Percentiles rank a stretch among this genome's conserved stretches.
Conservation (phyloP, 192 early-diverging fungal genomes). For the Gaertneriomyces semiglobifer region DNA sequence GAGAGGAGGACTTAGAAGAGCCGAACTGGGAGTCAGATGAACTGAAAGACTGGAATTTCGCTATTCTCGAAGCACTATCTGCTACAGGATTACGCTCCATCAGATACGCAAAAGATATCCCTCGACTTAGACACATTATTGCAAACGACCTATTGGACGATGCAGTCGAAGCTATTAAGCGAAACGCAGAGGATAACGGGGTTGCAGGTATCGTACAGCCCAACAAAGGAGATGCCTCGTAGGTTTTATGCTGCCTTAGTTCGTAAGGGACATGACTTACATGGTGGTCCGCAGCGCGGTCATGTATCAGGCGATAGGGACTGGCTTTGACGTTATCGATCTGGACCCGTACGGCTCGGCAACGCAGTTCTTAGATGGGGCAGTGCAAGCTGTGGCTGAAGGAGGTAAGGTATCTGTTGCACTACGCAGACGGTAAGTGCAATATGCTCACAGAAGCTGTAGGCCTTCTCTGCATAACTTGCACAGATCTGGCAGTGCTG, state of each 20-base stretch:
- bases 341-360: constrained; percentile 97
- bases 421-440: not conserved
- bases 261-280: not conserved
- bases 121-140: constrained; percentile 67
- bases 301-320: constrained; percentile 42
- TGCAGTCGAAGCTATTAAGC: constrained; percentile 83
- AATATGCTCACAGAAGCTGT: not conserved
- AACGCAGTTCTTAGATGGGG: constrained; percentile 91
- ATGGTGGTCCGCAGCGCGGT: constrained; percentile 20
- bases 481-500: constrained; percentile 94
- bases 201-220: constrained; percentile 72
- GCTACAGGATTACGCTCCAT: constrained; percentile 93
- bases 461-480: constrained; percentile 93
- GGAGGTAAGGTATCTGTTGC: constrained; percentile 52
- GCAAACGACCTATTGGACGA: constrained; percentile 89
- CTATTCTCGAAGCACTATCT: constrained; percentile 86
- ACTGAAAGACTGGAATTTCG: constrained; percentile 27
- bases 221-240: constrained; percentile 84
- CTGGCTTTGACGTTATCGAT: constrained; percentile 80
- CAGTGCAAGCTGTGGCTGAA: constrained; percentile 83
- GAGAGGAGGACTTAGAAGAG: not conserved
- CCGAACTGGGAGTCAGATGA: not conserved
- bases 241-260: constrained; percentile 14
- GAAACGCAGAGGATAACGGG: constrained; percentile 82
- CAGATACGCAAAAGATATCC: constrained; percentile 93